Base-by-base conservation (phyloP, 176 grass and related monocot species). In the Avena insularis region DNA sequence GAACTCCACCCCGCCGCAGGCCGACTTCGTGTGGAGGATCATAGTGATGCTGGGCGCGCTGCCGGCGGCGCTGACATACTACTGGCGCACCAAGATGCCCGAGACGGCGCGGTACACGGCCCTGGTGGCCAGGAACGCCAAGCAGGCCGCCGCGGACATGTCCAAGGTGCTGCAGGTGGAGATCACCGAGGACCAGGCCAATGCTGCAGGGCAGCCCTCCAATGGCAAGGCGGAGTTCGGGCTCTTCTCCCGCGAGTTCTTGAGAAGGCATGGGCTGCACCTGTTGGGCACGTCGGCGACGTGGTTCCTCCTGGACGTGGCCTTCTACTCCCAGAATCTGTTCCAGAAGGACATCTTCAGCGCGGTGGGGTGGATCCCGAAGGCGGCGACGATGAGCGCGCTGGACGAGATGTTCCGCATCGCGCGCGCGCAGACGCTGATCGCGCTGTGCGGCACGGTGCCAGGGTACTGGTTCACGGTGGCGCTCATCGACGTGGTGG, bases 401-500 rank as follows among this genome's bases (percentile, higher is more conserved):
- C 87, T 93, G 19, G 91, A 93, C 4, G 94, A 96, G 82, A 29
- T 96, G 31, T 93, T 56, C 83, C 71, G 88, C 19, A 93, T 96
- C 88, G 85, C 94, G 7, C 79, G 90, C 0, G 94, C 94, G 16
- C 91, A 93, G 82, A 90, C 94, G 19, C 86, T 92, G 12, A 93
- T 96, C 87, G 94, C 94, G 59, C 94, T 96, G 23, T 93, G 94
- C 57, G 91, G 94, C 14, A 96, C 91, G 7, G 94, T 96, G 9
- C 94, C 94, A 5, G 94, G 94, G 0, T 96, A 96, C 78, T 93
- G 94, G 94, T 93, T 96, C 87, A 96, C 94, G 55, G 94, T 93
- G 56, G 85, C 68, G 33, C 87, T 93, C 31, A 96, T 96, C 88
- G 94, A 96, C 79, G 75, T 93, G 33, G 7, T 93, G 17, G 94